These are phyloP conservation scores for Tolypocladium capitatum DNA, from an alignment of 2,329 filamentous ascomycete genomes.

Conservation along the genomic window DNA sequence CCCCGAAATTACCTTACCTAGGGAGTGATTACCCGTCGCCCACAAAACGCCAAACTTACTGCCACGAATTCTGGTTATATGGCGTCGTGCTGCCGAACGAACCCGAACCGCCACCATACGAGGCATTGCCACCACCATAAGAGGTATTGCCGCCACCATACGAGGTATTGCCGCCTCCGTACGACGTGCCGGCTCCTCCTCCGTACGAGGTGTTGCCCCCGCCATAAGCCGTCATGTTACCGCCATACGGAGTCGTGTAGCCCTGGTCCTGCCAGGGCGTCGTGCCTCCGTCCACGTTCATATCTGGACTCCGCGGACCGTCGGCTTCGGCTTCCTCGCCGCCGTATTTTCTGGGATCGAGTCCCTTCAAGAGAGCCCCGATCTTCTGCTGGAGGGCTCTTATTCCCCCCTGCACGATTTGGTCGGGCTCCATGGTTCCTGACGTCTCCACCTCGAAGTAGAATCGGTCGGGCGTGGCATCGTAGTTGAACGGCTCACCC, in stretches of 20 bases:
- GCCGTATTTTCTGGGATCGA: conserved; percentile 34
- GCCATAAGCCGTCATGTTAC: conserved; percentile 45
- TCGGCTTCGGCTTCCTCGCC: conserved; percentile 47
- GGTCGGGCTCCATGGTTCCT: conserved; percentile 78
- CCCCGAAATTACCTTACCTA: neutral
- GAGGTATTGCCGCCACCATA: conserved; percentile 50
- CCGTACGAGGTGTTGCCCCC: conserved; percentile 59
- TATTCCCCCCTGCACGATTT: conserved; percentile 80
- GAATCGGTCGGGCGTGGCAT: conserved; percentile 72
- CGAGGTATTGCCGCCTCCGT: conserved; percentile 49
- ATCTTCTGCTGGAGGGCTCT: conserved; percentile 82
- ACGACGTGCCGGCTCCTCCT: conserved; percentile 51
- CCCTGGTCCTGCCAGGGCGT: conserved; percentile 49
- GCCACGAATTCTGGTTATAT: conserved; percentile 38
- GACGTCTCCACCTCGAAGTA: conserved; percentile 90
- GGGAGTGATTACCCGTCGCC: too few species aligned
- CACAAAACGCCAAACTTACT: conserved; percentile 14
- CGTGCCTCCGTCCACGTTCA: conserved; percentile 43
- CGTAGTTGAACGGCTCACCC: conserved; percentile 81
- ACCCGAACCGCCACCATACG: conserved; percentile 47
- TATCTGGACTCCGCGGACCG: conserved; percentile 53
- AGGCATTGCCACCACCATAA: conserved; percentile 28
- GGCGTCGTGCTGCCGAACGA: conserved; percentile 29
- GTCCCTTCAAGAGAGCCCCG: conserved; percentile 55
- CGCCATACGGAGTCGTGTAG: conserved; percentile 55